Base-by-base conservation (phyloP, 176 grass and related monocot species). In the Oryza officinalis region DNA sequence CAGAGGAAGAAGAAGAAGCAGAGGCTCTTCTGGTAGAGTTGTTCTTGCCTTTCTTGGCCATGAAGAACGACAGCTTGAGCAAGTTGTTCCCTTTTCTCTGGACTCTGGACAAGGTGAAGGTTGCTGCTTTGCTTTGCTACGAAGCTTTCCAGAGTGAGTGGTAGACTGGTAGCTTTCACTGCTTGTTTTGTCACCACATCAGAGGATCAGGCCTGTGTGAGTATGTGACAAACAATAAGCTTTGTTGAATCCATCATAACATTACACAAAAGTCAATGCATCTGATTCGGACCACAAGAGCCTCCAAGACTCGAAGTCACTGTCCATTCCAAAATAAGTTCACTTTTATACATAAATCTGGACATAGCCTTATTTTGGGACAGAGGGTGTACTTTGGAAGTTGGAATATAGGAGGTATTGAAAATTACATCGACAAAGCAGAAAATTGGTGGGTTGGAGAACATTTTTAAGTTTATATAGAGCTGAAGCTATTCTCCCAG, bases 31-130 rank as follows among this genome's bases (percentile, higher is more conserved):
- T 47, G 26, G 13, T 2, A 33, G 83, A 10, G 18, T 23, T 18
- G 64, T n/a, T 87, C 79, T 81, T 87, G 27, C 46, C 1, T 75
- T 82, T 82, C 79, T 87, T 87, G 37, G 86, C 79, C 79, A 82
- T 82, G 72, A 4, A 87, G 72, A 5, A 81, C 0, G 23, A 2
- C 13, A 4, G 17, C 50, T 8, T 54, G 40, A 65, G 4, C 37
- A 20, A 38, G 37, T 4, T 4, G 8, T 37, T 25, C 18, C 17
- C 2, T 47, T 20, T 6, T 6, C 10, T 86, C 41, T 38, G 54
- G 67, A 22, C 38, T 52, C 40, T 72, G 20, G 85, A 69, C 46
- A 60, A 60, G 49, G 85, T 35, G 27, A 70, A 60, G 32, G 31
- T 14, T 45, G 37, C 5, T 47, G 45, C 45, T 47, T 47, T 43